Base-by-base conservation (phyloP, 2,329 filamentous ascomycete species). In the Penicillium rolfsii region DNA sequence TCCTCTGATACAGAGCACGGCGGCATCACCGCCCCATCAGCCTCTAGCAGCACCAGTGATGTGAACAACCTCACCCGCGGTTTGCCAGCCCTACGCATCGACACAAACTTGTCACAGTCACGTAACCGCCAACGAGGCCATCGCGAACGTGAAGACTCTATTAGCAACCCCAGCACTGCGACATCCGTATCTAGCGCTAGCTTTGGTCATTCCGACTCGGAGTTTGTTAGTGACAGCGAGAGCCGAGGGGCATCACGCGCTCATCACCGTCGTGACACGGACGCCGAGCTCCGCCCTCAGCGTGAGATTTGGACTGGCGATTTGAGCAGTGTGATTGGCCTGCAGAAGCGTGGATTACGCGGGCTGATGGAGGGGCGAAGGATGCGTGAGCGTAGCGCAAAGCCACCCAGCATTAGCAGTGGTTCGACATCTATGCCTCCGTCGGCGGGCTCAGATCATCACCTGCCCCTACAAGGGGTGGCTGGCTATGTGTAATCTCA, bases 291-390 rank as follows among this genome's bases (percentile, higher is more conserved):
- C 55, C 64, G 70, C 64, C 65, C 69, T 3, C 77, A 82, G 14
- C 79, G 85, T 14, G 90, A 93, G 66, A 82, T 94, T 0, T 99
- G 95, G 94, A 83, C 79, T 1, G 81, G 80, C 81, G 85, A 70
- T 88, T 89, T 60, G 86, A 96, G 79, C 79, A 91, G 91, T 52
- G 94, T 98, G 2, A 96, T 99, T 67, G 95, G 95, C 0, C 75
- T 99, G 65, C 95, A 99, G 81, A 99, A 99, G 81, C 85, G 95
- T 57, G 95, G 95, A 0, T 77, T 99, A 38, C 84, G 94, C 61
- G 95, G 95, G 0, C 77, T 99, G 67, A 98, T 99, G 95, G 95
- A 98, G 76, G 94, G 94, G 3, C 83, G 94, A 48, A 84, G 94
- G 62, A 88, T 97, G 81, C 83, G 93, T 48, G 92, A 96, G 75